Conservation (phyloP, 2,329 filamentous ascomycete species). For the Cytospora piceicola region DNA sequence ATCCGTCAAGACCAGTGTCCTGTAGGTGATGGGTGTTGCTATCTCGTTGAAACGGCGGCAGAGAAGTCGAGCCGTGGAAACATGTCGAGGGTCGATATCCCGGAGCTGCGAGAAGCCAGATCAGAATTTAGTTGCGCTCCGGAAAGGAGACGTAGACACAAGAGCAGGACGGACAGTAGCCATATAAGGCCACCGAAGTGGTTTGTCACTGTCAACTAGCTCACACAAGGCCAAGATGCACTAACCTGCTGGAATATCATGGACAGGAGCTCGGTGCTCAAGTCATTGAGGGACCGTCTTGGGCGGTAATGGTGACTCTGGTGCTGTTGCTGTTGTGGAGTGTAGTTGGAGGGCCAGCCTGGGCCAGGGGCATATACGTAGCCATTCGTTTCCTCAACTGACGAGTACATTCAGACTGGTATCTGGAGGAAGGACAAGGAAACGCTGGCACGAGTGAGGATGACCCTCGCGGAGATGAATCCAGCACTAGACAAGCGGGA, state of each 20-base stretch:
- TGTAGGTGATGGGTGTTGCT: constrained; percentile 49
- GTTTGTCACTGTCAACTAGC: constrained; percentile 17
- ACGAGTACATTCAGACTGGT: constrained; percentile 16
- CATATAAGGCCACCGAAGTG: neutral
- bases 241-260: constrained; percentile 48
- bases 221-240: neutral
- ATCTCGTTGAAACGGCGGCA: constrained; percentile 48
- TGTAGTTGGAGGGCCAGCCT: constrained; percentile 31
- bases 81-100: constrained; percentile 42
- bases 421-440: constrained; percentile 9
- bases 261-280: constrained; percentile 49
- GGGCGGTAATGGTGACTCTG: constrained; percentile 19
- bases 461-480: constrained; percentile 14
- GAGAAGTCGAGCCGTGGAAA: constrained; percentile 43
- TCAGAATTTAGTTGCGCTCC: constrained; percentile 9
- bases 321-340: constrained; percentile 15
- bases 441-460: constrained; percentile 20
- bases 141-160: neutral
- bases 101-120: constrained; percentile 41
- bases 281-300: constrained; percentile 40
- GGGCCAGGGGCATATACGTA: constrained; percentile 31
- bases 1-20: constrained; percentile 44
- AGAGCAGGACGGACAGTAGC: neutral
- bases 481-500: neutral
- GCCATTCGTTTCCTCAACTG: constrained; percentile 33